A percentile compares a stretch with the other conserved stretches of the same genome.
Conservation (phyloP, 371 early-diverging fungal genomes). For the Catenaria anguillulae region DNA sequence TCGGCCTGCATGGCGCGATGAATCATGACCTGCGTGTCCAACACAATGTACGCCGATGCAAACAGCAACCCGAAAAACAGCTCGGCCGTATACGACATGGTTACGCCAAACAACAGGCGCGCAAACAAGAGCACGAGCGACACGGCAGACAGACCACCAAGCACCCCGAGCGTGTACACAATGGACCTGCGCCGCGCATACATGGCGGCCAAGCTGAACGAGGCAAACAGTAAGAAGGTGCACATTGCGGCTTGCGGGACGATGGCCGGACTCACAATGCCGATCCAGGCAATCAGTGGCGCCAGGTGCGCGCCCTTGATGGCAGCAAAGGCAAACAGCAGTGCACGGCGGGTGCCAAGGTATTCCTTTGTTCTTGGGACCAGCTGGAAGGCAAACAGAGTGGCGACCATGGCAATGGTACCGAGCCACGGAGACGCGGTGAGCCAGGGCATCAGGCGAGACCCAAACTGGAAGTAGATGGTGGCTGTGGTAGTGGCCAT, state of each 20-base stretch:
- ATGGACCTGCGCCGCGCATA: background rate
- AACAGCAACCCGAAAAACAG: background rate
- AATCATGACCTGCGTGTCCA: constrained; percentile 1
- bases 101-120: background rate
- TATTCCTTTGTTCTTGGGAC: background rate
- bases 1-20: background rate
- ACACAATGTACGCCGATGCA: background rate
- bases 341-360: background rate
- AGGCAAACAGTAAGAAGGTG: background rate
- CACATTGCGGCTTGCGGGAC: background rate
- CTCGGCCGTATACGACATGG: background rate
- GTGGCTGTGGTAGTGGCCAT: background rate
- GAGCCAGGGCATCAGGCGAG: background rate
- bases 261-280: background rate
- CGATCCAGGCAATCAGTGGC: background rate
- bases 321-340: background rate
- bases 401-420: background rate
- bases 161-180: background rate
- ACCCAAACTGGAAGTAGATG: background rate
- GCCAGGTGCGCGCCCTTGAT: background rate
- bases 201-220: background rate
- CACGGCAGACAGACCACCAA: background rate
- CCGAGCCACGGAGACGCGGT: background rate
- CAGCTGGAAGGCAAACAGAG: background rate
- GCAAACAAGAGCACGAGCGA: too few species aligned